Evolutionary conservation across 2,329 filamentous ascomycete genomes (phyloP), one percentile per base, ranked within the genome.

Genomic region (Xylaria sp.): DNA sequence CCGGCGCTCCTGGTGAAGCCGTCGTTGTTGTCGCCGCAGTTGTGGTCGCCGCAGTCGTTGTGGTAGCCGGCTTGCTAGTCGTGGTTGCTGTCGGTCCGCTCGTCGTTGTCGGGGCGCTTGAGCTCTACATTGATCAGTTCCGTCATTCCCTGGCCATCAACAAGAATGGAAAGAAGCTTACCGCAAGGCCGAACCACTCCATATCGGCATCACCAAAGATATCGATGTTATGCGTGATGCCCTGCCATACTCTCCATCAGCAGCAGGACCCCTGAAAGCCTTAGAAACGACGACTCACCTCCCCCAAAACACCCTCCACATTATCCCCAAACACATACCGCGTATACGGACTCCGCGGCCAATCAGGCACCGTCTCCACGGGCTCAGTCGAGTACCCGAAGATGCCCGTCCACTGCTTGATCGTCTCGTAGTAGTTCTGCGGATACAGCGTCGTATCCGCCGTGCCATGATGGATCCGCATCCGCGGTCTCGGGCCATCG

Each of bases 341-440:
- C 4, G 65, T 67, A 53, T 64, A 68, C 7, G 59, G 61, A 11
- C 42, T 54, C 13, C 49, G 54, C 1, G 67, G 66, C 11, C 57
- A 62, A 52, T 60, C 55, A 11, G 57, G 58, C 48, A 62, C 61
- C 16, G 62, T 65, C 8, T 51, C 59, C 2, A 53, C 42, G 8
- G 64, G 57, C 37, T 60, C 64, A 4, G 51, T 58, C 47, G 66
- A 52, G 54, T 67, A 67, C 6, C 76, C 76, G 42, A 73, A 71
- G 3, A 80, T 72, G 13, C 71, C 70, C n/a, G 71, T 70, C 73
- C 73, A 75, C 64, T 75, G 65, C 57, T 74, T 73, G 50, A 75
- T 63, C 8, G 68, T 66, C 59, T 74, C 72, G 9, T 66, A 67
- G 10, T 71, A 66, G 56, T 72, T 71, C 18, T 65, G 64, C n/a